Base-by-base conservation (phyloP, 23 red algal species). In the Gracilariopsis chorda region DNA sequence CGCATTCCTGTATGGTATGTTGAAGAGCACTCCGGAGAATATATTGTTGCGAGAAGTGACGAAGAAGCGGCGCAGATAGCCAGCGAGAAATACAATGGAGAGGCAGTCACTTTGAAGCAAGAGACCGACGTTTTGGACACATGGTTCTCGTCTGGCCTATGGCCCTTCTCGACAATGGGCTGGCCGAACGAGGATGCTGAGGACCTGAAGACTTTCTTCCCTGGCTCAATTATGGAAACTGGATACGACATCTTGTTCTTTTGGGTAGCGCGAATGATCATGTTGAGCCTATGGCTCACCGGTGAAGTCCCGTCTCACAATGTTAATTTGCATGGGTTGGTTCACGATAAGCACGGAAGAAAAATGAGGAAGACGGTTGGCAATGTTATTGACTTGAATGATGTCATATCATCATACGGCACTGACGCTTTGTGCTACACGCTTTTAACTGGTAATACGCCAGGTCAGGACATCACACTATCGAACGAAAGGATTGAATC, bases 161-260 rank as follows among this genome's bases (percentile, higher is more conserved):
- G 96, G 96, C 96, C 96, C 7, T 98, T 98, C 76, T 93, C 96
- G 11, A 94, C 94, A 1, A 90, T 98, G 90, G 94, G 94, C 42
- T 98, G 96, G 96, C 96, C 96, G 14, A 84, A 98, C 70, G 91
- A 94, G 52, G 17, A 86, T 6, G 62, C 86, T 3, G 28, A 81
- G n/a, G 96, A 98, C 64, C 72, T 92, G n/a, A 70, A 51, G 17
- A 49, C 45, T 3, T 98, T 95, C 49, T 98, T 93, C 58, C 96
- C 96, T 27, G 90, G 85, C 35, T 62, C 80, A 40, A 84, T 98
- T 19, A 93, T 98, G 86, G 96, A 98, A 80, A 98, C 96, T 11
- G 96, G 96, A n/a, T 98, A 98, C 74, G 96, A 98, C 68, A 98
- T 98, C 58, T 47, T 98, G 14, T 98, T 98, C 83, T 98, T 98